Percentiles rank a stretch among this genome's conserved stretches.
Evolutionary conservation across 148 eudicot genomes (phyloP).

Genomic region (Pharnaceum exiguum): DNA sequence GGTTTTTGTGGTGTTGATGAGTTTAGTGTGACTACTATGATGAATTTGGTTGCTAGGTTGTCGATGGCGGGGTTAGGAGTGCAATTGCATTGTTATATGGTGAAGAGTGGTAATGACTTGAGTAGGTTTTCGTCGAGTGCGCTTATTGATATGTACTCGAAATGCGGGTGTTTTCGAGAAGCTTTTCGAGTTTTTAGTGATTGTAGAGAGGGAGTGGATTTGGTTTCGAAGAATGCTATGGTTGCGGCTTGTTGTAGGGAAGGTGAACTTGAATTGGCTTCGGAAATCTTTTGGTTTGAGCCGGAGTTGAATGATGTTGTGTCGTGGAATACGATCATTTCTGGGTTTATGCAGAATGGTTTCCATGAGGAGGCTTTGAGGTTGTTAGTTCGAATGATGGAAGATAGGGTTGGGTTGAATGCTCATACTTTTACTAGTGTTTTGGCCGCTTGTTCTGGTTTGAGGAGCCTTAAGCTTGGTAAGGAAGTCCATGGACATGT

Average conservation of each 20-base stretch:
- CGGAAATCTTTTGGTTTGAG: constrained; percentile 41
- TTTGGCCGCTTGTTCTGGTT: constrained; percentile 62
- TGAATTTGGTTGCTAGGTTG: constrained; percentile 57
- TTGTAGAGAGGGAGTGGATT: constrained; percentile 30
- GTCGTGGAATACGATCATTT: constrained; percentile 82
- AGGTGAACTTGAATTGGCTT: constrained; percentile 53
- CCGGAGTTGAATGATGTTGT: constrained; percentile 63
- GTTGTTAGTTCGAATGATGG: constrained; percentile 49
- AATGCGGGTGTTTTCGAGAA: constrained; percentile 64
- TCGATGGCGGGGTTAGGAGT: constrained; percentile 31
- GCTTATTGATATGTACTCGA: constrained; percentile 84
- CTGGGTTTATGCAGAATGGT: constrained; percentile 70
- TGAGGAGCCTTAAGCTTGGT: constrained; percentile 51
- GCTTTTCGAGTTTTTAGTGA: constrained; percentile 39
- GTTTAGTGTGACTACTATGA: constrained; percentile 64
- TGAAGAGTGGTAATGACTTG: constrained; percentile 50
- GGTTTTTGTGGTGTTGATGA: constrained; percentile 45
- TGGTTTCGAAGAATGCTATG: constrained; percentile 71
- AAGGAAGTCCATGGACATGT: constrained; percentile 80
- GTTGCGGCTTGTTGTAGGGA: constrained; percentile 81
- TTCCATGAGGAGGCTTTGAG: constrained; percentile 42
- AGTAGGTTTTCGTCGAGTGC: constrained; percentile 61
- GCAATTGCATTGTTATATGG: constrained; percentile 74
- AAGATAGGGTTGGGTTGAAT: constrained; percentile 40
- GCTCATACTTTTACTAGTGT: constrained; percentile 74